phyloP scores from a whole-genome alignment of 2,329 filamentous ascomycete species.

The Cercospora sesami region DNA sequence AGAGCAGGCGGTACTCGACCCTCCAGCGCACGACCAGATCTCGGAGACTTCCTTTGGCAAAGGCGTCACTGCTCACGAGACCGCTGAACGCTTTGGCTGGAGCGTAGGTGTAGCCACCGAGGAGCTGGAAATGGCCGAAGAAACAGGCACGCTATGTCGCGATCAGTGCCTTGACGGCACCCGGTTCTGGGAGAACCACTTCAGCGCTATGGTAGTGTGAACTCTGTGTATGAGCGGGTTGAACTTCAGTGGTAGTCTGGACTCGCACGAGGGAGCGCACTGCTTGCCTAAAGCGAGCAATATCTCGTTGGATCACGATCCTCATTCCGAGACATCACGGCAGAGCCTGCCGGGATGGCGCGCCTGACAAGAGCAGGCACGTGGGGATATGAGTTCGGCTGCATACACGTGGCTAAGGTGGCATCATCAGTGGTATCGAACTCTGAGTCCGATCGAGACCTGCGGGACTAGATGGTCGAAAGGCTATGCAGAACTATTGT shows the following conservation, averaged over 20 bases:
- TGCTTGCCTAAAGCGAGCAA: background rate
- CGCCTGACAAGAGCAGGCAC: background rate
- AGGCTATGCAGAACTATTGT: background rate
- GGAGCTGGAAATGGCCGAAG: constrained; percentile 96
- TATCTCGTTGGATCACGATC: background rate
- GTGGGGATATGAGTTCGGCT: background rate
- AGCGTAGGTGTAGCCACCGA: constrained; percentile 94
- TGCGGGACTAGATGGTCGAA: background rate
- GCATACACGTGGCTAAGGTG: background rate
- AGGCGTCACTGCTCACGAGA: constrained; percentile 86
- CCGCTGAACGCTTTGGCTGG: constrained; percentile 90
- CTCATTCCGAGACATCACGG: background rate
- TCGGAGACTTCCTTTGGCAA: constrained; percentile 70
- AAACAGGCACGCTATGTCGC: constrained; percentile 79
- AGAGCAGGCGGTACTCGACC: constrained; percentile 44
- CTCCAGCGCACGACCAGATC: constrained; percentile 66
- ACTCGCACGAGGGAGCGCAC: background rate
- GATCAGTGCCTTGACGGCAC: constrained; percentile 90
- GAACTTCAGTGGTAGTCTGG: background rate
- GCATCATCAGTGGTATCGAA: background rate
- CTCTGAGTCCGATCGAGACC: background rate
- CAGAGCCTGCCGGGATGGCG: background rate
- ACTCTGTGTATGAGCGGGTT: background rate
- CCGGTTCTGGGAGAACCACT: constrained; percentile 83
- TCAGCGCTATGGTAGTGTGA: constrained; percentile 17